These are phyloP conservation scores for Sarcomyxa edulis DNA, from an alignment of 768 basidiomycete species.

Conservation along the genomic window DNA sequence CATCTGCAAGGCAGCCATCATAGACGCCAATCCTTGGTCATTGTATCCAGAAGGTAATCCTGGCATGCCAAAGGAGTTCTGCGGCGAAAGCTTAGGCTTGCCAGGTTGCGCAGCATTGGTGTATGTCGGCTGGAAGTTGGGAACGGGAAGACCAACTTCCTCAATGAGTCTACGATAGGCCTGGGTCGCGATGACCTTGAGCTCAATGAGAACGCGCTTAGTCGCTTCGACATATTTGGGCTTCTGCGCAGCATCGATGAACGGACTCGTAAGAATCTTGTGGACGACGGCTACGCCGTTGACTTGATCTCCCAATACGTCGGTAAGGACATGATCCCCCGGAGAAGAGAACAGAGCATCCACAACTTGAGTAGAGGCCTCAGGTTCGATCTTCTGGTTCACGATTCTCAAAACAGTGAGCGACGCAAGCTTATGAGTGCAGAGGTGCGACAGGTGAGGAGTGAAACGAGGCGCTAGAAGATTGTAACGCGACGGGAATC, in stretches of 20 bases:
- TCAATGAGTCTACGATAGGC: constrained; percentile 92
- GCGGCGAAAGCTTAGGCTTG: constrained; percentile 55
- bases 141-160: constrained; percentile 89
- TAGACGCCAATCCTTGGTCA: constrained; percentile 82
- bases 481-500: constrained; percentile 92
- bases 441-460: constrained; percentile 92
- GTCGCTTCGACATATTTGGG: constrained; percentile 75
- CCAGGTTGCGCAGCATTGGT: constrained; percentile 55
- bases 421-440: constrained; percentile 96
- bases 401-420: constrained; percentile 92
- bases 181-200: constrained; percentile 92
- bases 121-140: constrained; percentile 81
- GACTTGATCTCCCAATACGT: constrained; percentile 93
- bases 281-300: constrained; percentile 91
- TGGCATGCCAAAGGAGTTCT: constrained; percentile 60
- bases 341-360: constrained; percentile 89
- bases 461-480: constrained; percentile 94
- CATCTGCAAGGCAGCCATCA: constrained; percentile 93
- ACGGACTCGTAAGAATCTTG: constrained; percentile 87
- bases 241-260: constrained; percentile 70
- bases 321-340: constrained; percentile 85
- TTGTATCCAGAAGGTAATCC: constrained; percentile 78
- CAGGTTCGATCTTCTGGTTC: constrained; percentile 92
- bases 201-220: constrained; percentile 82
- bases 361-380: constrained; percentile 82